Conservation (phyloP, 2,329 filamentous ascomycete species). For the Diaporthe aspalathi region DNA sequence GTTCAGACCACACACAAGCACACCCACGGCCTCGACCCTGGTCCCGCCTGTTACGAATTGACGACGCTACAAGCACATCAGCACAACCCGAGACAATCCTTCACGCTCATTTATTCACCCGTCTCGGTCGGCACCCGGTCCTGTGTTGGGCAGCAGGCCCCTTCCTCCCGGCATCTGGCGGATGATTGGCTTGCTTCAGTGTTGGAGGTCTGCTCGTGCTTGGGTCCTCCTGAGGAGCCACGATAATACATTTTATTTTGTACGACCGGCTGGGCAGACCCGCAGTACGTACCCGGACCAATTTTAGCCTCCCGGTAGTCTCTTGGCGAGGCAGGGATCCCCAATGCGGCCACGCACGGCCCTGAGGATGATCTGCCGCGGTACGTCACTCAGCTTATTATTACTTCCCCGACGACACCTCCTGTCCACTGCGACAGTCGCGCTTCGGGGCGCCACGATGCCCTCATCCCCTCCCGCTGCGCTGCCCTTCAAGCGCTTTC, state of each 20-base stretch:
- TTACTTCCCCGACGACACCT: slow-evolving; percentile 7
- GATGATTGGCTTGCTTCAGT: neutral
- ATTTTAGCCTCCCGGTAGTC: neutral
- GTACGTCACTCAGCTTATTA: slow-evolving; percentile 15
- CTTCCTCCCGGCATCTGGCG: neutral
- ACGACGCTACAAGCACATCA: neutral
- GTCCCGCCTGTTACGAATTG: neutral
- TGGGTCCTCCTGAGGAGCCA: neutral
- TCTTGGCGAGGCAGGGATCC: slow-evolving; percentile 6
- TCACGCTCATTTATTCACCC: neutral
- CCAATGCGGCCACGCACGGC: slow-evolving; percentile 17
- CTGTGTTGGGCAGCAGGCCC: neutral
- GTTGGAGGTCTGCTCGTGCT: neutral
- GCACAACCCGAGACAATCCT: slow-evolving; percentile 4
- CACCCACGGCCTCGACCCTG: neutral
- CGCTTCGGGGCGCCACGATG: slow-evolving; percentile 30
- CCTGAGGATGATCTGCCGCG: slow-evolving; percentile 18
- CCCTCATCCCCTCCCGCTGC: neutral
- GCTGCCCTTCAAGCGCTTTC: neutral
- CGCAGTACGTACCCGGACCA: neutral
- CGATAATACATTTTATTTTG: too few relatives aligned
- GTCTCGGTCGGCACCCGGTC: neutral
- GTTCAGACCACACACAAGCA: neutral
- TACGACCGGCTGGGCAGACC: neutral
- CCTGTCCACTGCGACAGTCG: slow-evolving; percentile 24